These are phyloP conservation scores for Backusella liffmaniae DNA, from an alignment of 192 early-diverging fungal genomes.

Conservation along the genomic window DNA sequence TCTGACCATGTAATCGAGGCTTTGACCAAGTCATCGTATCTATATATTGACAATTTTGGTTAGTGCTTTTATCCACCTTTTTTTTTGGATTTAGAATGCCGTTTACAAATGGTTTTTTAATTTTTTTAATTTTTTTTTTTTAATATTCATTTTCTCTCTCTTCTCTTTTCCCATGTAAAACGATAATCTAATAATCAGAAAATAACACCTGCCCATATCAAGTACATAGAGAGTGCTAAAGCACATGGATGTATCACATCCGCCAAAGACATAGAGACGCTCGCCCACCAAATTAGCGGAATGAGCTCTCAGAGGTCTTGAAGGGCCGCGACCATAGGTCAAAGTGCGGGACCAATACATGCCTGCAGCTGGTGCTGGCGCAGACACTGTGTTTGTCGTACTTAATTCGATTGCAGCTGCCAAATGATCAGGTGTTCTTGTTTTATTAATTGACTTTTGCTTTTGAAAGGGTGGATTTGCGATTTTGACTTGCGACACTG, in stretches of 20 bases:
- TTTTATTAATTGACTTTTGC: neutral
- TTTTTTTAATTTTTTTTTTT: conserved; percentile 5
- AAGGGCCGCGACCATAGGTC: conserved; percentile 61
- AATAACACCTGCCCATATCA: conserved; percentile 58
- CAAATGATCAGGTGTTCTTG: conserved; percentile 7
- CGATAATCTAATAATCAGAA: neutral
- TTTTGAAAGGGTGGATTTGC: neutral
- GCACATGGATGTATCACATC: conserved; percentile 74
- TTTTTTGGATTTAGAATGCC: neutral
- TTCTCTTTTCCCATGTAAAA: neutral
- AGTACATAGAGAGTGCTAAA: conserved; percentile 78
- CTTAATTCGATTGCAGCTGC: conserved; percentile 20
- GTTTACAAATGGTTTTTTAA: neutral
- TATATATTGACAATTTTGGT: conserved; percentile 26
- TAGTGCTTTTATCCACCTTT: neutral
- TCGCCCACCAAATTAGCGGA: conserved; percentile 75
- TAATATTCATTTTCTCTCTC: neutral
- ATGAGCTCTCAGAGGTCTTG: conserved; percentile 71
- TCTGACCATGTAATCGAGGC: conserved; percentile 63
- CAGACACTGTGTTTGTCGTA: conserved; percentile 14
- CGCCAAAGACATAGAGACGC: conserved; percentile 82
- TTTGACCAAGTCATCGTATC: conserved; percentile 84
- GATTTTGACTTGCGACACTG: neutral
- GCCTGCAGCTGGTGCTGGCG: conserved; percentile 69
- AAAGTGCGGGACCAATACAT: conserved; percentile 77